A percentile compares a stretch with the other conserved stretches of the same genome.
Conservation (phyloP, 495 filamentous ascomycete species). For the Penicillium maclennaniae region DNA sequence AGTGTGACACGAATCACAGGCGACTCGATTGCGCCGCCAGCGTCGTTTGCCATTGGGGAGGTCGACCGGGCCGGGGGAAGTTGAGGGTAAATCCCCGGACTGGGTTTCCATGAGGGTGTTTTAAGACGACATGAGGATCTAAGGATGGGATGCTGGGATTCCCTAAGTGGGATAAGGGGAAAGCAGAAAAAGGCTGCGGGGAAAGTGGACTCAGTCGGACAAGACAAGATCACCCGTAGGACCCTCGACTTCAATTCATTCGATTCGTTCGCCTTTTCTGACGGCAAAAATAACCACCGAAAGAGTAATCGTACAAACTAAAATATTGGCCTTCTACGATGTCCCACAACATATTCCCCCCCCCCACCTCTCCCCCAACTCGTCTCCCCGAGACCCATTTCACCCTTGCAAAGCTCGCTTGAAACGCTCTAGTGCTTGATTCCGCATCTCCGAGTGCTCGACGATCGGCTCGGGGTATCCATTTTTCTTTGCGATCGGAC, state of each 20-base stretch:
- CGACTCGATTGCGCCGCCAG: conserved; percentile 46
- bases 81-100: conserved; percentile 23
- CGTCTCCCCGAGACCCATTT: background rate
- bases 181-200: conserved; percentile 7
- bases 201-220: background rate
- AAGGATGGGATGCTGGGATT: background rate
- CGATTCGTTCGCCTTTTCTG: background rate
- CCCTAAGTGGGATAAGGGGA: conserved; percentile 3
- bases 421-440: conserved; percentile 65
- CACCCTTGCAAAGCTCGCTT: conserved; percentile 50
- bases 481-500: conserved; percentile 51
- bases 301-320: background rate
- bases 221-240: too few species aligned
- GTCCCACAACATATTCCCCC: too few species aligned
- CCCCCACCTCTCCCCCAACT: background rate
- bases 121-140: conserved; percentile 23
- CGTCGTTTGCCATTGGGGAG: conserved; percentile 38
- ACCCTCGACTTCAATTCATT: too few species aligned
- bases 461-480: conserved; percentile 76
- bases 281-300: background rate
- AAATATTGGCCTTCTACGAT: background rate
- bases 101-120: conserved; percentile 32
- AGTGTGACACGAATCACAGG: conserved; percentile 45
- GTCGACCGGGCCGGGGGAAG: conserved; percentile 24
- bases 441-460: conserved; percentile 64